Conservation (phyloP, 192 early-diverging fungal species). For the Jimgerdemannia flammicorona region DNA sequence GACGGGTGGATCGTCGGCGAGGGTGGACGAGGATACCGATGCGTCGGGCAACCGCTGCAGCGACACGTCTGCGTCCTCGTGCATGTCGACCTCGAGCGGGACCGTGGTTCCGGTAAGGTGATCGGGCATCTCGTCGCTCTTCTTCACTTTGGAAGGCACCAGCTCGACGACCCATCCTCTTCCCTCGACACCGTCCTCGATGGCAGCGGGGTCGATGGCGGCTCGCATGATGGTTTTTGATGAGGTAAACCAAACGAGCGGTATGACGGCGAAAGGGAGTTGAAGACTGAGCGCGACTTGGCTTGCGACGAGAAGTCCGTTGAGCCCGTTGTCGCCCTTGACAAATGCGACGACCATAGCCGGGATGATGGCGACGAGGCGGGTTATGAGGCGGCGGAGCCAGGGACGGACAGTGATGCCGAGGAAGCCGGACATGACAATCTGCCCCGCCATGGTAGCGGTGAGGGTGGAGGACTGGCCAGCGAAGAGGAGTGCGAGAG, state of each 20-base stretch:
- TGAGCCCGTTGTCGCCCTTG: conserved; percentile 58
- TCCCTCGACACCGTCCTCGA: conserved; percentile 21
- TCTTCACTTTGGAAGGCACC: not conserved
- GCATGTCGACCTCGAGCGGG: no score
- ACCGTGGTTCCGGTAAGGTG: not conserved
- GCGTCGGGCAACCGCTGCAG: no score
- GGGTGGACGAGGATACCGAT: no score
- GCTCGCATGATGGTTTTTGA: conserved; percentile 49
- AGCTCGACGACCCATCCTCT: conserved; percentile 4
- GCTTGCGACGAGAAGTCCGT: conserved; percentile 57
- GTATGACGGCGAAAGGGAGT: conserved; percentile 80
- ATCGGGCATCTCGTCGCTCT: conserved; percentile 1
- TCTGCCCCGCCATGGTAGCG: conserved; percentile 83
- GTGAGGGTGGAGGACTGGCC: conserved; percentile 79
- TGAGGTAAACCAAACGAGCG: conserved; percentile 65
- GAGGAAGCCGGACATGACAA: conserved; percentile 80
- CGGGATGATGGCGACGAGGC: conserved; percentile 68
- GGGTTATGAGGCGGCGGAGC: conserved; percentile 67
- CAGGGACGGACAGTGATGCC: conserved; percentile 57
- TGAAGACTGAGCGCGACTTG: conserved; percentile 81
- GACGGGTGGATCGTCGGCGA: no score
- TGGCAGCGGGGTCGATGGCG: conserved; percentile 15
- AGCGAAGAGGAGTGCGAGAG: conserved; percentile 68
- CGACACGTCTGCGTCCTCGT: no score
- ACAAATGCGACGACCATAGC: conserved; percentile 64